Evolutionary conservation across 2,329 filamentous ascomycete genomes (phyloP).

Genomic region (Sporothrix humicola): DNA sequence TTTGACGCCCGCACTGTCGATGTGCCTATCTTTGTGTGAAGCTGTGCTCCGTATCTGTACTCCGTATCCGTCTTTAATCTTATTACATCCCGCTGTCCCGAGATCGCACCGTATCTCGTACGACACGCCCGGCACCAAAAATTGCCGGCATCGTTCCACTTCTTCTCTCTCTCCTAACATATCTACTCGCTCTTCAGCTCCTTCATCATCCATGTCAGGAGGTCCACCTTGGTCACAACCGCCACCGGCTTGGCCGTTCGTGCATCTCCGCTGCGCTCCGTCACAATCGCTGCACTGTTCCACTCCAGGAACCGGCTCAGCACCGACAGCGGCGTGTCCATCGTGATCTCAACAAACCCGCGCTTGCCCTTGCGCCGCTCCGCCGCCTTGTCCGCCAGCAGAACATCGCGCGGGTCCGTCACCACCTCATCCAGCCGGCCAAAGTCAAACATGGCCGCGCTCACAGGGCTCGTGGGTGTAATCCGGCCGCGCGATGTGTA

Average conservation of each 20-base stretch:
- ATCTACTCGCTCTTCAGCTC: conserved; percentile 49
- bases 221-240: conserved; percentile 94
- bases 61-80: neutral
- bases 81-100: neutral
- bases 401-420: conserved; percentile 78
- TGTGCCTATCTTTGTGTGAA: neutral
- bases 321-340: conserved; percentile 81
- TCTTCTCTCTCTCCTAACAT: neutral
- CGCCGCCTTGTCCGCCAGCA: conserved; percentile 40
- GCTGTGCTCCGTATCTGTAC: too few species aligned
- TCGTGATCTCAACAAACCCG: conserved; percentile 91
- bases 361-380: conserved; percentile 52
- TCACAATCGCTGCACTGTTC: conserved; percentile 96
- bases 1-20: neutral
- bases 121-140: neutral
- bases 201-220: conserved; percentile 90
- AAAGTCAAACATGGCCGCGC: conserved; percentile 97
- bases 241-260: conserved; percentile 76
- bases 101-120: neutral
- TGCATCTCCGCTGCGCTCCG: conserved; percentile 68
- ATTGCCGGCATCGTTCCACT: too few species aligned
- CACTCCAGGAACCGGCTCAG: conserved; percentile 96
- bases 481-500: conserved; percentile 87
- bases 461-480: conserved; percentile 72
- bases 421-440: conserved; percentile 83